These are phyloP conservation scores for Ceratocystis ficicola DNA, from an alignment of 2,329 filamentous ascomycete species.

Conservation along the genomic window DNA sequence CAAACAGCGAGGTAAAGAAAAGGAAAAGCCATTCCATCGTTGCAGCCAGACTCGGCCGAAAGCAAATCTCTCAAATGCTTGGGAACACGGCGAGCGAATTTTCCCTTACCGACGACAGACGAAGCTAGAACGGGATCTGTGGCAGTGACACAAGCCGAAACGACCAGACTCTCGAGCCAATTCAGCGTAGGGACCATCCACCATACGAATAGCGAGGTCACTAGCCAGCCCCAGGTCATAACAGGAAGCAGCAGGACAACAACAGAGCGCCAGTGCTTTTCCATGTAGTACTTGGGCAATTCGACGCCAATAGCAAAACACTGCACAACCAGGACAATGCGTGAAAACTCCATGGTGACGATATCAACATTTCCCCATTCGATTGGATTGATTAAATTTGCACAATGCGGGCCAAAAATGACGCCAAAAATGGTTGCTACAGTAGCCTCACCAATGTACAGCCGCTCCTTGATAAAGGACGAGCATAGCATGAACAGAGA, in stretches of 20 bases:
- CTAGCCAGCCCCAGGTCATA: conserved; percentile 92
- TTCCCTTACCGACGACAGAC: conserved; percentile 96
- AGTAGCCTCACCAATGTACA: conserved; percentile 97
- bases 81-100: conserved; percentile 92
- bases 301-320: conserved; percentile 88
- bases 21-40: conserved; percentile 98
- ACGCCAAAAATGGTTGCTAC: conserved; percentile 80
- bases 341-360: conserved; percentile 78
- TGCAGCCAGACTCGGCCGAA: conserved; percentile 94
- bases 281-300: conserved; percentile 91
- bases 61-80: conserved; percentile 93
- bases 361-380: conserved; percentile 76
- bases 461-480: conserved; percentile 91
- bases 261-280: conserved; percentile 91
- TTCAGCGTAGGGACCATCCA: conserved; percentile 67
- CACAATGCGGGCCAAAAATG: conserved; percentile 77
- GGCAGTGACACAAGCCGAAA: conserved; percentile 88
- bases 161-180: conserved; percentile 80
- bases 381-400: conserved; percentile 62
- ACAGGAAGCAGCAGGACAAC: conserved; percentile 78
- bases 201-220: conserved; percentile 90
- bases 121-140: conserved; percentile 95
- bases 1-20: conserved; percentile 92
- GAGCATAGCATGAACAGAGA: conserved; percentile 97
- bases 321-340: conserved; percentile 80